Evolutionary conservation across 2,329 filamentous ascomycete species (phyloP).

Genomic region (Tolypocladium amazonense): DNA sequence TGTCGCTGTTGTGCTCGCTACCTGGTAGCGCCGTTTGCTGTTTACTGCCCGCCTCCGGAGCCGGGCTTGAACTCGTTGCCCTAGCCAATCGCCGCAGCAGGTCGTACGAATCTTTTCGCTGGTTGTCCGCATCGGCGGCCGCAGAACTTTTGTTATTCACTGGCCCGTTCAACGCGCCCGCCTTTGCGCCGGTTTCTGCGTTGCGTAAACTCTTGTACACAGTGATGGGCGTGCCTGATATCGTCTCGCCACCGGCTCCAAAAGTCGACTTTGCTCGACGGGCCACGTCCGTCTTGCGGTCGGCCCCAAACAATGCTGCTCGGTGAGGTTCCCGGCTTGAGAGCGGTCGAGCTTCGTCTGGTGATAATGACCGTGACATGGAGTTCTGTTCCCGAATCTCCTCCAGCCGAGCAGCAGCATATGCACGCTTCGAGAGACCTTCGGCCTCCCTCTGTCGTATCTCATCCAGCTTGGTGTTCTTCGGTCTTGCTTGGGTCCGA

Average conservation of each 20-base stretch:
- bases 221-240: conserved; percentile 29
- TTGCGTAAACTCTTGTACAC: conserved; percentile 20
- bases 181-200: neutral
- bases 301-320: neutral
- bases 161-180: neutral
- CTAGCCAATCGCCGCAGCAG: conserved; percentile 38
- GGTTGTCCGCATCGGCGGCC: neutral
- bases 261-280: conserved; percentile 13
- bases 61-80: conserved; percentile 34
- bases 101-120: conserved; percentile 31
- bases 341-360: conserved; percentile 24
- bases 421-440: conserved; percentile 32
- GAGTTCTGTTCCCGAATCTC: conserved; percentile 43
- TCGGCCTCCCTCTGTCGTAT: conserved; percentile 33
- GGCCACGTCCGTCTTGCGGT: neutral
- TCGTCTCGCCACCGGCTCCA: conserved; percentile 18
- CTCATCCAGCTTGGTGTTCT: conserved; percentile 38
- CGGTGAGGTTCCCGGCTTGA: conserved; percentile 10
- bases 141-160: neutral
- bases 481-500: conserved; percentile 16
- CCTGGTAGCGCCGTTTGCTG: conserved; percentile 5
- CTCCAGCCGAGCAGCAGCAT: conserved; percentile 38
- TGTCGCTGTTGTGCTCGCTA: conserved; percentile 5
- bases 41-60: conserved; percentile 15
- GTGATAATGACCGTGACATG: conserved; percentile 30